Base-by-base conservation (phyloP, 2,329 filamentous ascomycete species). In the Colletotrichum incanum region DNA sequence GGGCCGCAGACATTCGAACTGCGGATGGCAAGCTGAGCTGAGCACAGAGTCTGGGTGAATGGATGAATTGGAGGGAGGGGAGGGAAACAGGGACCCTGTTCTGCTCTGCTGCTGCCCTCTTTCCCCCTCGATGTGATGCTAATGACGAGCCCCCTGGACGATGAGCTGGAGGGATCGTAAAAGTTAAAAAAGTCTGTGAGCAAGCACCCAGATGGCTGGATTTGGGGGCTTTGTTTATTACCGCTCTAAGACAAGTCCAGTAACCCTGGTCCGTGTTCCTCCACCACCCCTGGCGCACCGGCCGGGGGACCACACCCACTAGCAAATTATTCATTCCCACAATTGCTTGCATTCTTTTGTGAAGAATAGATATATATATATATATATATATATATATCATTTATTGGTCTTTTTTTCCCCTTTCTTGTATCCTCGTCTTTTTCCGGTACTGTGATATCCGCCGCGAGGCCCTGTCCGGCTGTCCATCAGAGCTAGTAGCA, bases 171-270 rank as follows among this genome's bases (percentile, higher is more conserved):
- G 70, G 69, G 70, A 72, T 72, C 49, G 65, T 66, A 66, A 71
- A 72, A 71, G 65, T 71, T 71, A 71, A 73, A 73, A 67, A 71
- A 62, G 61, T 41, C 71, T 61, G 71, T n/a, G n/a, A n/a, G 71
- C 65, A 67, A 71, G 67, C 67, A 66, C 55, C 69, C 69, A 72
- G 69, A 72, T 69, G 65, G 70, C 65, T 69, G 70, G 70, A 70
- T 72, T 72, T 70, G 70, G 70, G 70, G 70, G 70, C 59, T 60
- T 73, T 67, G 60, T 73, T 71, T 73, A 73, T 73, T 71, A 71
- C 71, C 56, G 56, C 66, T 67, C 59, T 72, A 59, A 72, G 65
- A 72, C 70, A 60, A 69, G 70, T 47, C 70, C 59, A n/a, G 43
- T 18, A 11, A 64, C 54, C 70, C 70, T 70, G 54, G 65, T 69